Evolutionary conservation across 1,139 yeast genomes (phyloP), one percentile per base, ranked within the genome.

Genomic region (Meyerozyma guilliermondii): DNA sequence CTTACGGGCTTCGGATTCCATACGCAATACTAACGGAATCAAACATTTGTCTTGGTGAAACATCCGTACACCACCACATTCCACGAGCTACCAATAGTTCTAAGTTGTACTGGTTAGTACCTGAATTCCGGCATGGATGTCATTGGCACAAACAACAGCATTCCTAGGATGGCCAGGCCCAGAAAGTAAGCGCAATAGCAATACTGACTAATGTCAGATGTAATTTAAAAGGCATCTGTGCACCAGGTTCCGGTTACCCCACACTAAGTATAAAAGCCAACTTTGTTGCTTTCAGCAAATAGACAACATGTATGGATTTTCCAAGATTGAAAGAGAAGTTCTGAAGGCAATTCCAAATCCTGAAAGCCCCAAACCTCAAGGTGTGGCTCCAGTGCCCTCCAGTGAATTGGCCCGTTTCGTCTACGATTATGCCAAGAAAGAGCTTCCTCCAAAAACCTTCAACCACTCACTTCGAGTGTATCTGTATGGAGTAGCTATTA

Each of bases 381-480:
- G 41, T 7, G 43, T 48, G 7, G 54, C 48, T 1, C 50, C 48
- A 7, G 48, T 65, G 23, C 71, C 71, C 2, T 40, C 43, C 6
- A 39, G 62, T 2, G 43, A 49, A 10, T 44, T 63, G 33, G 60
- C 60, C 4, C 46, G 49, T 39, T 49, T 44, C 36, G 48, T 63
- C 8, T 52, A 55, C 24, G 49, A 58, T 3, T 65, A 65, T 46
- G 69, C 60, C 13, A 41, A 44, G 31, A 43, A 49, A n/a, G 55
- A 56, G 39, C 53, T 66, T 27, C 66, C 68, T 1, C 39, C 36
- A 6, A 49, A 53, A 42, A 65, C 62, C 7, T 56, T 66, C 42
- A 55, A 59, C 49, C 72, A 66, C 46, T 62, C 68, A 5, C 48
- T 66, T 29, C 53, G 71, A 42, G 71, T 66, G 7, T 66, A 57